Evolutionary conservation across 31 red algal species (phyloP).

Genomic region (Odonthalia washingtoniensis): DNA sequence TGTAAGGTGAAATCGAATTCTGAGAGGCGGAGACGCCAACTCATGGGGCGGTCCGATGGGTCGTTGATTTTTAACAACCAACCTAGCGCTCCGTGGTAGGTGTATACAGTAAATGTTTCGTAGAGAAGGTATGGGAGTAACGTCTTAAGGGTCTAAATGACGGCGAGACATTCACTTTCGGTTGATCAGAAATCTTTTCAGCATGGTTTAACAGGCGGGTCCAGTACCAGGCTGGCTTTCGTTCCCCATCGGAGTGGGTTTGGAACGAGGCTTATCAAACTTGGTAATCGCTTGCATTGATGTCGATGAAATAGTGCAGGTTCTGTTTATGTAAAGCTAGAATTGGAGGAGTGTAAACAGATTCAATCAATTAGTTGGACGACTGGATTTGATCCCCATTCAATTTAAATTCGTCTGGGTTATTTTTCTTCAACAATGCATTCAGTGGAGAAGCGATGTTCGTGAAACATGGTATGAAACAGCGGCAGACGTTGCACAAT

Average conservation of each 20-base stretch:
- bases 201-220: too few relatives aligned
- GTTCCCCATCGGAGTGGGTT: too few relatives aligned
- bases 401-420: background rate
- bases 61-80: slow-evolving; percentile 37
- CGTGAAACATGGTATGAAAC: too few relatives aligned
- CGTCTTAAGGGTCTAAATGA: too few relatives aligned
- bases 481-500: too few relatives aligned
- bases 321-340: slow-evolving; percentile 18
- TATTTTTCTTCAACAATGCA: background rate
- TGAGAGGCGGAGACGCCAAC: too few relatives aligned
- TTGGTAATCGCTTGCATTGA: slow-evolving; percentile 33
- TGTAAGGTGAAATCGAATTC: too few relatives aligned
- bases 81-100: slow-evolving; percentile 14
- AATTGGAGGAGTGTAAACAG: slow-evolving; percentile 34
- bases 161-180: too few relatives aligned
- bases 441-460: too few relatives aligned
- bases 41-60: slow-evolving; percentile 31
- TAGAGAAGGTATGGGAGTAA: too few relatives aligned
- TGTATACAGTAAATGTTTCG: slow-evolving; percentile 43
- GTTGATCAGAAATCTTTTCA: too few relatives aligned
- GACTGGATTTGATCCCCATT: background rate
- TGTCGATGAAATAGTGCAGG: slow-evolving; percentile 31
- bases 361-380: slow-evolving; percentile 8
- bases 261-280: slow-evolving; percentile 34
- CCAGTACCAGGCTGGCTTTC: slow-evolving; percentile 37